Evolutionary conservation across 2,329 filamentous ascomycete genomes (phyloP).

Genomic region (Botrytis porri): DNA sequence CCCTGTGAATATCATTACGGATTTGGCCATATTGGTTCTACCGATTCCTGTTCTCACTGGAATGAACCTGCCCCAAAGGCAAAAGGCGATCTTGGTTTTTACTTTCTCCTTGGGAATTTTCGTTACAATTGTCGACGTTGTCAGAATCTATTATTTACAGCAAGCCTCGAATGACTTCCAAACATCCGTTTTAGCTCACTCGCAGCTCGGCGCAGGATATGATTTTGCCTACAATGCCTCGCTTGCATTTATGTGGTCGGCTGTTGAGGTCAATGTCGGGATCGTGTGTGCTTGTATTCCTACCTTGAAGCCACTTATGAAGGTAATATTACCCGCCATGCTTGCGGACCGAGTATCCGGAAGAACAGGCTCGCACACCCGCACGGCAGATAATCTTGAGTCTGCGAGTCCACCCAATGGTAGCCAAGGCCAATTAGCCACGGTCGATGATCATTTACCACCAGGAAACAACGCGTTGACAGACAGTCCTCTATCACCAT

Average conservation of each 20-base stretch:
- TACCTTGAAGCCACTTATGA: slow-evolving; percentile 80
- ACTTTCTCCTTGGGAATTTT: slow-evolving; percentile 88
- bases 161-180: slow-evolving; percentile 36
- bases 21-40: slow-evolving; percentile 80
- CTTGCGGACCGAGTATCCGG: slow-evolving; percentile 27
- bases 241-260: slow-evolving; percentile 88
- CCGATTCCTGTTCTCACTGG: slow-evolving; percentile 85
- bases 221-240: slow-evolving; percentile 73
- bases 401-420: slow-evolving; percentile 28
- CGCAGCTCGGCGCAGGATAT: slow-evolving; percentile 46
- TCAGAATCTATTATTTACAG: slow-evolving; percentile 87
- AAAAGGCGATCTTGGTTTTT: slow-evolving; percentile 82
- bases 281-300: slow-evolving; percentile 93
- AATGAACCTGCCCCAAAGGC: slow-evolving; percentile 79
- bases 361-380: neutral
- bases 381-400: slow-evolving; percentile 17
- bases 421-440: neutral
- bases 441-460: neutral
- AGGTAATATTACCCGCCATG: slow-evolving; percentile 40
- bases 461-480: neutral
- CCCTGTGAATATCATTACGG: slow-evolving; percentile 88
- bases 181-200: slow-evolving; percentile 10
- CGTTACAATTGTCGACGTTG: slow-evolving; percentile 81
- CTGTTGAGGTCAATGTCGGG: slow-evolving; percentile 85
- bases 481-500: slow-evolving; percentile 16